Evolutionary conservation across 1,284 basidiomycete species (phyloP).

Genomic region (Amylostereum areolatum): DNA sequence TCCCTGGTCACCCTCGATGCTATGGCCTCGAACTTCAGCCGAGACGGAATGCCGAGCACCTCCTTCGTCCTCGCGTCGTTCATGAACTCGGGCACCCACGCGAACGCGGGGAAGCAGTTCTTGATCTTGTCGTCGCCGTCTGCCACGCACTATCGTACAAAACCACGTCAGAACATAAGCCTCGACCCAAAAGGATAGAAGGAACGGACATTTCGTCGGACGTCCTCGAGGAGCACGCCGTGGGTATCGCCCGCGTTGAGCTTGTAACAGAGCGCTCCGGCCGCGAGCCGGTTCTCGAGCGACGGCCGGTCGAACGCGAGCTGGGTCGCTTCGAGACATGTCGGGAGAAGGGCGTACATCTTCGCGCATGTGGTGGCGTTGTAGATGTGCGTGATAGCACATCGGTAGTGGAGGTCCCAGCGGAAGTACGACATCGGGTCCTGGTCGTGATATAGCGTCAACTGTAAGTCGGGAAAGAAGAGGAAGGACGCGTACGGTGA

Average conservation of each 20-base stretch:
- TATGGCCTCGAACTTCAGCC: slow-evolving; percentile 9
- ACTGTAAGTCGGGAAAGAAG: no score
- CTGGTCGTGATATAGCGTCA: background rate
- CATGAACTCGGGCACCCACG: slow-evolving; percentile 18
- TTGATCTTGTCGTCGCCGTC: background rate
- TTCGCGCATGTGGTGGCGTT: slow-evolving; percentile 22
- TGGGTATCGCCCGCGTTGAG: background rate
- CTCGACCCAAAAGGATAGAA: background rate
- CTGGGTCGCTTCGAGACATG: slow-evolving; percentile 22
- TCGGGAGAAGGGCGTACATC: slow-evolving; percentile 16
- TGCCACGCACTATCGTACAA: slow-evolving; percentile 3
- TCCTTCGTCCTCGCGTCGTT: slow-evolving; percentile 13
- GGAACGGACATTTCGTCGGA: background rate
- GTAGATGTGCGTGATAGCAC: slow-evolving; percentile 19
- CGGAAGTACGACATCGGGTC: slow-evolving; percentile 17
- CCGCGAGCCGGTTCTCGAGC: background rate
- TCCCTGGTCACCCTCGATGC: background rate
- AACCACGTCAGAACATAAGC: background rate
- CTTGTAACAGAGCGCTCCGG: slow-evolving; percentile 3
- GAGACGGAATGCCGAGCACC: slow-evolving; percentile 19
- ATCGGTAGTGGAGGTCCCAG: slow-evolving; percentile 24
- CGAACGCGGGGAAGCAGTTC: slow-evolving; percentile 16
- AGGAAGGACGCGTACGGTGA: slow-evolving; percentile 15
- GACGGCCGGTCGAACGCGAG: slow-evolving; percentile 15
- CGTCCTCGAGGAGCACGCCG: background rate